These are phyloP conservation scores for Phytopythium ostracodes DNA, from an alignment of 352 stramenopile species.

Conservation along the genomic window DNA sequence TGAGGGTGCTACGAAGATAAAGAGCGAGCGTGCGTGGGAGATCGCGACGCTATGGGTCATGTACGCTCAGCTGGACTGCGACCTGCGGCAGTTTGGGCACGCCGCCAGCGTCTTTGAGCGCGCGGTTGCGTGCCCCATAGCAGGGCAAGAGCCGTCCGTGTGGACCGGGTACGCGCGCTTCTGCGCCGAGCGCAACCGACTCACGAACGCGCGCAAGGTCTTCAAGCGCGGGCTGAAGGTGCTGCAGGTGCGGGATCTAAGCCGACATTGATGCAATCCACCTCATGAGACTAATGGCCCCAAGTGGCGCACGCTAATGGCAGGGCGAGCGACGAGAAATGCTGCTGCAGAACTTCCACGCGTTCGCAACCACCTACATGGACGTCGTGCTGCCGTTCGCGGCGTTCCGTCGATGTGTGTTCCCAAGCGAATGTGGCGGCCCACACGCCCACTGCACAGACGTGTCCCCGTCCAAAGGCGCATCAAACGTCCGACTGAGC, in stretches of 20 bases:
- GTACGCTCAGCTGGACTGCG: conserved; percentile 1
- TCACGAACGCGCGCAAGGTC: conserved; percentile 4
- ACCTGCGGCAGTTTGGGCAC: conserved; percentile 4
- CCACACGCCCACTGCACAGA: background rate
- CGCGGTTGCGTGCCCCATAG: background rate
- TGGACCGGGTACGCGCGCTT: conserved; percentile 4
- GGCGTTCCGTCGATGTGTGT: background rate
- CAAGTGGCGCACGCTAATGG: background rate
- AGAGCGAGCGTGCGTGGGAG: background rate
- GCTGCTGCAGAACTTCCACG: conserved; percentile 1
- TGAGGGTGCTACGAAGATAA: background rate
- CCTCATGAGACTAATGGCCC: background rate
- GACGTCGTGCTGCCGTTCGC: background rate
- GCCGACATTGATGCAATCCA: background rate
- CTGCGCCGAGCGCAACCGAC: background rate
- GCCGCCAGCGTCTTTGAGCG: background rate
- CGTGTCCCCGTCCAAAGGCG: background rate
- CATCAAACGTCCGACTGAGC: background rate
- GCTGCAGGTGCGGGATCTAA: background rate
- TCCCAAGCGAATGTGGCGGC: background rate
- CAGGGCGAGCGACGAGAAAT: background rate
- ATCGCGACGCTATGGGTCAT: conserved; percentile 1
- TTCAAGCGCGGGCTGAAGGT: conserved; percentile 4
- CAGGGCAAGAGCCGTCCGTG: background rate
- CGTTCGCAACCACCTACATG: background rate